These are phyloP conservation scores for Pascua sp. DNA, from an alignment of 1,284 basidiomycete genomes.

Conservation along the genomic window DNA sequence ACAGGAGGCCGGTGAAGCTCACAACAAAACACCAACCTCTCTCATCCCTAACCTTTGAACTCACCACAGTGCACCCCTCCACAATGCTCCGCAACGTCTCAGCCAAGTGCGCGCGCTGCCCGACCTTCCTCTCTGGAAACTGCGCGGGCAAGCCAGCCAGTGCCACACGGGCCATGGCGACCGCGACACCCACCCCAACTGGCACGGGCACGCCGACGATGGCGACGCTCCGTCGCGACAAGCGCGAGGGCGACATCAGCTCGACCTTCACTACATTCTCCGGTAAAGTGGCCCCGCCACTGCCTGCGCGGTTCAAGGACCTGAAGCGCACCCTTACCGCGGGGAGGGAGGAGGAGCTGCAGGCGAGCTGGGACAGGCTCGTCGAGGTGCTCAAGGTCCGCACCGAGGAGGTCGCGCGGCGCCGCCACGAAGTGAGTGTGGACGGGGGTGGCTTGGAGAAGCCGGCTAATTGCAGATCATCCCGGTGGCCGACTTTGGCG, in stretches of 20 bases:
- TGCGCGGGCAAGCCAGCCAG: no score
- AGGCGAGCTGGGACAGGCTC: slow-evolving; percentile 9
- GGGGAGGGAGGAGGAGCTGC: slow-evolving; percentile 12
- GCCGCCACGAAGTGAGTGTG: slow-evolving; percentile 4
- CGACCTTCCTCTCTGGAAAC: no score
- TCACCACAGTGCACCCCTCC: no score
- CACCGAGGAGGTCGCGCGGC: slow-evolving; percentile 5
- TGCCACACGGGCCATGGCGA: no score
- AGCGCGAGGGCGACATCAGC: neutral
- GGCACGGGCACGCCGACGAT: no score
- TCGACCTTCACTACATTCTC: slow-evolving; percentile 7
- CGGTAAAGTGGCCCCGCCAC: slow-evolving; percentile 2
- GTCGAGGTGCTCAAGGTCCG: slow-evolving; percentile 8
- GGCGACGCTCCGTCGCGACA: no score
- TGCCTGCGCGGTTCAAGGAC: slow-evolving; percentile 3
- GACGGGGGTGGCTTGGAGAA: neutral
- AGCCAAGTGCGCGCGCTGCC: no score
- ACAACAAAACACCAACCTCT: no score
- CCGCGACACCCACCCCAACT: no score
- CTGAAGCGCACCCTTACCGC: slow-evolving; percentile 8
- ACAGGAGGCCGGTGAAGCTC: no score
- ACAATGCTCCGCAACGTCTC: no score
- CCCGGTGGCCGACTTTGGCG: neutral
- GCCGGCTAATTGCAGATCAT: neutral
- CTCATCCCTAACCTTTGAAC: no score